phyloP scores from a whole-genome alignment of 192 early-diverging fungal species.

The Obelidium mucronatum region DNA sequence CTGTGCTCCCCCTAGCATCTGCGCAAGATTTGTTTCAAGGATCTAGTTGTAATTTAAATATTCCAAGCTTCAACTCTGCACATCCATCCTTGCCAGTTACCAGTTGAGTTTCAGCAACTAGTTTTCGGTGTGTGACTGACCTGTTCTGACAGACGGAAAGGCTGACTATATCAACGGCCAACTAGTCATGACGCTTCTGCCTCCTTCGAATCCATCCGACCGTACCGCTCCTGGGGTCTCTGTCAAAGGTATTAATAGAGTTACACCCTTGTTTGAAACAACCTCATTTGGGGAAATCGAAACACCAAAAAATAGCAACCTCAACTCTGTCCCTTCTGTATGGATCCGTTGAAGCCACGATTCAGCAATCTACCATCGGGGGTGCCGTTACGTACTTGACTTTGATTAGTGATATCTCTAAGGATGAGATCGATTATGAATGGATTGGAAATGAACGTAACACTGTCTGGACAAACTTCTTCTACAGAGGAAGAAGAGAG shows the following conservation, averaged over 20 bases:
- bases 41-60: neutral
- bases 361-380: constrained; percentile 18
- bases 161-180: neutral
- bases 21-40: neutral
- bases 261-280: no score
- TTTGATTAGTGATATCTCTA: constrained; percentile 2
- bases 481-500: constrained; percentile 25
- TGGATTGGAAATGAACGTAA: constrained; percentile 7
- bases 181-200: constrained; percentile 12
- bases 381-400: constrained; percentile 19
- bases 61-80: neutral
- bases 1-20: neutral
- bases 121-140: neutral
- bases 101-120: neutral
- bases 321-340: constrained; percentile 12
- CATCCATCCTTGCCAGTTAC: neutral
- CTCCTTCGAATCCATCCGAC: constrained; percentile 10
- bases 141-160: neutral
- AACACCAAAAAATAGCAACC: neutral
- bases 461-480: constrained; percentile 34
- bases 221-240: neutral
- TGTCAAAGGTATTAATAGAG: constrained; percentile 13
- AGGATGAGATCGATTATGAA: constrained; percentile 37
- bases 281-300: neutral
- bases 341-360: constrained; percentile 26